Conservation (phyloP, 345 rosid species). For the Hevea brasiliensis region DNA sequence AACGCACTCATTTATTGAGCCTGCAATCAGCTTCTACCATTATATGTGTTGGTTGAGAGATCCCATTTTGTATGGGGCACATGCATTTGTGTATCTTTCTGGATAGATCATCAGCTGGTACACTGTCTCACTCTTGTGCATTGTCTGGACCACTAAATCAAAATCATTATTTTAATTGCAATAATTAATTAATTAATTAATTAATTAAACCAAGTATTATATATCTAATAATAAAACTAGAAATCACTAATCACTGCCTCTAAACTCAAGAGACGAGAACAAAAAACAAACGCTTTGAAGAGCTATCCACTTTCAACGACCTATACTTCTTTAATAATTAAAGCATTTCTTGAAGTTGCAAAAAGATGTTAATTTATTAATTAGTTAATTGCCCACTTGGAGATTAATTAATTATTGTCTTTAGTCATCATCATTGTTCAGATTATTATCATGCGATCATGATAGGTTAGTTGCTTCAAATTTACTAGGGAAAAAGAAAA, state of each 20-base stretch:
- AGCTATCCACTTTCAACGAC: slow-evolving; percentile 8
- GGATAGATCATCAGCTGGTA: background rate
- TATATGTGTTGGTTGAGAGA: slow-evolving; percentile 5
- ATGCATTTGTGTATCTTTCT: background rate
- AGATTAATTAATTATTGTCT: background rate
- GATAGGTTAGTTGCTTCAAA: background rate
- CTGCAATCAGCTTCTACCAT: background rate
- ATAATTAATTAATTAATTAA: too few relatives aligned
- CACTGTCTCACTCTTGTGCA: background rate
- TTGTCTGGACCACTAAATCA: slow-evolving; percentile 4
- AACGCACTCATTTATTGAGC: background rate
- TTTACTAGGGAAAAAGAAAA: too few relatives aligned
- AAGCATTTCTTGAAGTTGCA: slow-evolving; percentile 14
- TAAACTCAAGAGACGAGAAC: background rate
- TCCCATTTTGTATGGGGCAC: slow-evolving; percentile 10
- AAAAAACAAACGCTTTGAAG: background rate
- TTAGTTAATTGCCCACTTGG: background rate
- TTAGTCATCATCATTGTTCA: background rate
- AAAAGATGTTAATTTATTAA: background rate
- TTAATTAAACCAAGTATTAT: background rate
- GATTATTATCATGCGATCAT: background rate
- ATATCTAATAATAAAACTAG: too few relatives aligned
- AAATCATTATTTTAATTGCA: background rate
- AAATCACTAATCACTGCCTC: background rate
- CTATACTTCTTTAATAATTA: background rate